Evolutionary conservation across 2,329 filamentous ascomycete genomes (phyloP).

Genomic region (Hymenoscyphus fructigenus): DNA sequence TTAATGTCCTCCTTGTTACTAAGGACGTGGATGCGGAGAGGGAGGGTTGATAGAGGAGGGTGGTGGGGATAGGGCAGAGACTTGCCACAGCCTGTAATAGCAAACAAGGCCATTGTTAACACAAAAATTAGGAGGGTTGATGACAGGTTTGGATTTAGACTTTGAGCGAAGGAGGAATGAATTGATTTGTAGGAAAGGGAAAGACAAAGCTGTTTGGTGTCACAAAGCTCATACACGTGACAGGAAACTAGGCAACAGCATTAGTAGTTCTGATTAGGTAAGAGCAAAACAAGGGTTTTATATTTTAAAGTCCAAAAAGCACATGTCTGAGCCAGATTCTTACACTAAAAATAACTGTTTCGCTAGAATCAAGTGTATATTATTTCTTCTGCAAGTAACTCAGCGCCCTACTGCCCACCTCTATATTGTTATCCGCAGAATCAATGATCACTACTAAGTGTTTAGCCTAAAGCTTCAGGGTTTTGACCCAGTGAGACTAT

Average conservation of each 20-base stretch:
- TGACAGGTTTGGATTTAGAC: not conserved
- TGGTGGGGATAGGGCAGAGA: constrained; percentile 3
- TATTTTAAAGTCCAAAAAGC: too few species aligned
- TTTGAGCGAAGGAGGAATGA: not conserved
- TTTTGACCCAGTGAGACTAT: not conserved
- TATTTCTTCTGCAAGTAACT: too few species aligned
- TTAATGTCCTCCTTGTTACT: not conserved
- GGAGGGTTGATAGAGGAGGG: not conserved
- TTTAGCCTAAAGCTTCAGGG: not conserved
- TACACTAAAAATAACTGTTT: too few species aligned
- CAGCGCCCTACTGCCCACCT: too few species aligned
- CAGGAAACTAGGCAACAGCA: not conserved
- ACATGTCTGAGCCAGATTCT: too few species aligned
- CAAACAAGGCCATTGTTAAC: not conserved
- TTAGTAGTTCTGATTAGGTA: too few species aligned
- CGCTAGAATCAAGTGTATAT: too few species aligned
- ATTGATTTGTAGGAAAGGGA: not conserved
- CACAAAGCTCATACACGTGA: not conserved
- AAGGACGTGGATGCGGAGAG: constrained; percentile 2
- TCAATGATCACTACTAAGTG: not conserved
- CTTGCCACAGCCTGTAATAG: not conserved
- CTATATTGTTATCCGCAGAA: too few species aligned
- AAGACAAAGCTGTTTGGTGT: not conserved
- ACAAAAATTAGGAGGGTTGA: not conserved
- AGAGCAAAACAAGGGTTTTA: too few species aligned